A percentile compares a stretch with the other conserved stretches of the same genome.
Conservation (phyloP, 78 protist species). For the Dictyostelium discoideum region dicty_2.7 NC_007089.4:3020501-3021000, state of each 20-base stretch:
- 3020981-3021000: background rate
- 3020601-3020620: background rate
- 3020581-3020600: background rate
- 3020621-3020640: background rate
- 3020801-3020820: background rate
- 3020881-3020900: background rate
- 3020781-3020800: background rate
- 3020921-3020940: background rate
- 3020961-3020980: background rate
- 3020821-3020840: background rate
- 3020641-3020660: background rate
- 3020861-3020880: background rate
- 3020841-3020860: background rate
- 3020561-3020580: background rate
- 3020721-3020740: background rate
- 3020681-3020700: background rate
- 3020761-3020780: background rate
- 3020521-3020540: background rate
- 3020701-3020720: background rate
- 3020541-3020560: background rate
- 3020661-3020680: background rate
- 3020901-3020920: background rate
- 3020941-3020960: background rate
- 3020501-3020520: background rate
- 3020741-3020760: background rate